phyloP scores from a whole-genome alignment of 2,329 filamentous ascomycete genomes.

The Bipolaris cookei region DNA sequence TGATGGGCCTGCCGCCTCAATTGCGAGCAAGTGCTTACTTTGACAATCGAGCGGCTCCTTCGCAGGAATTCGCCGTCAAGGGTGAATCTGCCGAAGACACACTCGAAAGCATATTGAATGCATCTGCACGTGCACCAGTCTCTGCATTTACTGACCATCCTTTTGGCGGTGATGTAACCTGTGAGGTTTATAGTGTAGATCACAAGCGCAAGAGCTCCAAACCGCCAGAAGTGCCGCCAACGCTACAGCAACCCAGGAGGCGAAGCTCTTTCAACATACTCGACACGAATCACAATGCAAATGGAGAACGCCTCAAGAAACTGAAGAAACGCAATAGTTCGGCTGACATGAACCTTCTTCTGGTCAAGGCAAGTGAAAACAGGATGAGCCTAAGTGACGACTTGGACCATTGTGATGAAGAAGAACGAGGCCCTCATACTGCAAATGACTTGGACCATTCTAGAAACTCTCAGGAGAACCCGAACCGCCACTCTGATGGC shows the following conservation, averaged over 20 bases:
- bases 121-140: slow-evolving; percentile 85
- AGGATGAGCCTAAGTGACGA: slow-evolving; percentile 48
- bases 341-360: slow-evolving; percentile 45
- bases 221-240: slow-evolving; percentile 31
- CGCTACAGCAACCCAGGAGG: slow-evolving; percentile 41
- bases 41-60: slow-evolving; percentile 64
- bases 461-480: slow-evolving; percentile 48
- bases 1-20: slow-evolving; percentile 74
- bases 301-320: slow-evolving; percentile 48
- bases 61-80: slow-evolving; percentile 63
- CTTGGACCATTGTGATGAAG: slow-evolving; percentile 37
- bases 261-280: slow-evolving; percentile 48
- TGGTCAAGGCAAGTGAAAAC: slow-evolving; percentile 41
- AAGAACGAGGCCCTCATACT: slow-evolving; percentile 39
- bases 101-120: slow-evolving; percentile 89
- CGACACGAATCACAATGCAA: slow-evolving; percentile 47
- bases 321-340: slow-evolving; percentile 52
- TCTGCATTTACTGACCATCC: slow-evolving; percentile 90
- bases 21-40: slow-evolving; percentile 92
- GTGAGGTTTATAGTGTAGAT: slow-evolving; percentile 72
- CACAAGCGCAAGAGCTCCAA: slow-evolving; percentile 51
- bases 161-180: slow-evolving; percentile 76
- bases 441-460: slow-evolving; percentile 22
- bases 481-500: slow-evolving; percentile 38
- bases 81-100: slow-evolving; percentile 87